phyloP scores from a whole-genome alignment of 345 rosid genomes.

The Erucastrum elatum region DNA sequence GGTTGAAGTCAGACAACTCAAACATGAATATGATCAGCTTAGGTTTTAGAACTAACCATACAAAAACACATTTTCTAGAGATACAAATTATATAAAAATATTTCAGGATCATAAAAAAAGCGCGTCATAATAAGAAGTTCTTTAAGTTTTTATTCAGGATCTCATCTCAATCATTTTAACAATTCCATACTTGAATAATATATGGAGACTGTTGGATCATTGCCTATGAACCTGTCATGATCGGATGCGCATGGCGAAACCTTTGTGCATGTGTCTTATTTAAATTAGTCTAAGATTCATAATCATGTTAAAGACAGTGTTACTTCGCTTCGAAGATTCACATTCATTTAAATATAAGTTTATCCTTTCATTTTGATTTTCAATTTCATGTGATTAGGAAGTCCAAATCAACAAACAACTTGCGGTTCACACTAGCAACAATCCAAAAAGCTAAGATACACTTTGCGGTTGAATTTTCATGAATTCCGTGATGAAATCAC shows the following conservation, averaged over 20 bases:
- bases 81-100: background rate
- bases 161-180: conserved; percentile 1
- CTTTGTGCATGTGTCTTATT: background rate
- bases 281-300: background rate
- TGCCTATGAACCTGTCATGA: background rate
- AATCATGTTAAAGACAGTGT: background rate
- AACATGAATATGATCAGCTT: conserved; percentile 1
- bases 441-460: background rate
- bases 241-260: background rate
- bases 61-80: background rate
- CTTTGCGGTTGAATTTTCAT: background rate
- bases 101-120: background rate
- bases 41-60: background rate
- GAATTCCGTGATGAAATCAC: background rate
- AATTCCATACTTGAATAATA: background rate
- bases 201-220: background rate
- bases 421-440: background rate
- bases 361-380: background rate
- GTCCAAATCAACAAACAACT: background rate
- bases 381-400: background rate
- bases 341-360: background rate
- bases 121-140: background rate
- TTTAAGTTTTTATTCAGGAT: background rate
- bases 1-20: background rate
- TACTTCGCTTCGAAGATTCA: conserved; percentile 17